A percentile compares a stretch with the other conserved stretches of the same genome.
phyloP scores from a whole-genome alignment of 345 rosid species.

The Dimocarpus longan region DNA sequence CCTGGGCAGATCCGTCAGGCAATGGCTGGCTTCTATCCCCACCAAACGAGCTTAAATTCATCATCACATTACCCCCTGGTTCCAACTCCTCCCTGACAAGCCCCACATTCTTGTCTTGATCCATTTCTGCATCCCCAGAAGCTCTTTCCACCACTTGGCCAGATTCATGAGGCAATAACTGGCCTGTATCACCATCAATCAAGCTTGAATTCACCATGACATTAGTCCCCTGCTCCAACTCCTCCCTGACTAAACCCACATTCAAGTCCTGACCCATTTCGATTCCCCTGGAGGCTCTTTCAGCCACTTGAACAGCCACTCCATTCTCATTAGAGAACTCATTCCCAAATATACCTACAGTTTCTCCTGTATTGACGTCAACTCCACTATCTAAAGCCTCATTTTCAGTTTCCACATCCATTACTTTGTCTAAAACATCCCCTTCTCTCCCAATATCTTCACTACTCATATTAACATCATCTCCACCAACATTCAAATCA shows the following conservation, averaged over 20 bases:
- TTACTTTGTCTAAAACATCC: background rate
- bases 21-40: background rate
- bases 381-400: slow-evolving; percentile 15
- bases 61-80: background rate
- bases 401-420: slow-evolving; percentile 17
- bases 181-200: background rate
- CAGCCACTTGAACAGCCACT: background rate
- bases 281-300: background rate
- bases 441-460: background rate
- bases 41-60: background rate
- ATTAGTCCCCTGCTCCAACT: background rate
- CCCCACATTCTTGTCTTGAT: background rate
- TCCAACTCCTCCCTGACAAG: slow-evolving; percentile 9
- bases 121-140: slow-evolving; percentile 4
- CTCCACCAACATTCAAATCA: background rate
- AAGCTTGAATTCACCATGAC: slow-evolving; percentile 1
- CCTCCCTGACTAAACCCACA: slow-evolving; percentile 8
- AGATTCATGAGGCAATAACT: background rate
- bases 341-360: background rate
- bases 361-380: slow-evolving; percentile 3
- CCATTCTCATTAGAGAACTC: slow-evolving; percentile 17
- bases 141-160: background rate
- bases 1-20: background rate
- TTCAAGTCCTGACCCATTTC: background rate
- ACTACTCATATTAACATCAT: slow-evolving; percentile 9